Conservation (phyloP, 75 land plant species). For the Pseudotsuga menziesii region DNA sequence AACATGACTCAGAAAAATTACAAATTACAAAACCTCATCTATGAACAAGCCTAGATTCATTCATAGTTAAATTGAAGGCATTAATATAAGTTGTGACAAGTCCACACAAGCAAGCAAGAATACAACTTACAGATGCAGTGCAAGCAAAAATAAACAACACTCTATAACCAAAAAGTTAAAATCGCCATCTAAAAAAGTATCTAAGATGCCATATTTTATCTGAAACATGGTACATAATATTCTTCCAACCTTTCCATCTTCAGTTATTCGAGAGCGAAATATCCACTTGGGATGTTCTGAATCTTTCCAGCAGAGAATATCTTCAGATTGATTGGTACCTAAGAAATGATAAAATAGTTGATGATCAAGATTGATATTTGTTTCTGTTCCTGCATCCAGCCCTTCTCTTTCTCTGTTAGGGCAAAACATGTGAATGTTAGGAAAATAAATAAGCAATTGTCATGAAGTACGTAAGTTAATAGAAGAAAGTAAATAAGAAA, state of each 20-base stretch:
- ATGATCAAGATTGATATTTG: slow-evolving; percentile 66
- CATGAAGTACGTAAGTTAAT: too few species aligned
- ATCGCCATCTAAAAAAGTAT: not conserved
- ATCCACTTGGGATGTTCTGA: slow-evolving; percentile 59
- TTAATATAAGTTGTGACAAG: too few species aligned
- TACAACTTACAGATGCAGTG: too few species aligned
- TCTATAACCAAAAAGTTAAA: too few species aligned
- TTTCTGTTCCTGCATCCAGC: slow-evolving; percentile 91
- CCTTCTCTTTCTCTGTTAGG: slow-evolving; percentile 36
- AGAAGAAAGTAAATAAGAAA: too few species aligned
- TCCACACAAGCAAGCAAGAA: too few species aligned
- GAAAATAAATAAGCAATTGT: too few species aligned
- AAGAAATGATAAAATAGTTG: slow-evolving; percentile 81
- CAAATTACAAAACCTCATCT: too few species aligned
- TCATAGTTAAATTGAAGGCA: too few species aligned
- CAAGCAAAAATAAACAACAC: too few species aligned
- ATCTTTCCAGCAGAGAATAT: slow-evolving; percentile 91
- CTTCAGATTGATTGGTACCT: slow-evolving; percentile 93
- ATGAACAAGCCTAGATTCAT: too few species aligned
- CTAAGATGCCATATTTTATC: not conserved
- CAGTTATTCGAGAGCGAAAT: slow-evolving; percentile 51
- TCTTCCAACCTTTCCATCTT: slow-evolving; percentile 83
- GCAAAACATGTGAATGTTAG: not conserved
- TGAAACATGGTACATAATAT: not conserved
- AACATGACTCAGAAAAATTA: too few species aligned